Base-by-base conservation (phyloP, 2,329 filamentous ascomycete genomes). In the Chaetothyriales sp. region DNA sequence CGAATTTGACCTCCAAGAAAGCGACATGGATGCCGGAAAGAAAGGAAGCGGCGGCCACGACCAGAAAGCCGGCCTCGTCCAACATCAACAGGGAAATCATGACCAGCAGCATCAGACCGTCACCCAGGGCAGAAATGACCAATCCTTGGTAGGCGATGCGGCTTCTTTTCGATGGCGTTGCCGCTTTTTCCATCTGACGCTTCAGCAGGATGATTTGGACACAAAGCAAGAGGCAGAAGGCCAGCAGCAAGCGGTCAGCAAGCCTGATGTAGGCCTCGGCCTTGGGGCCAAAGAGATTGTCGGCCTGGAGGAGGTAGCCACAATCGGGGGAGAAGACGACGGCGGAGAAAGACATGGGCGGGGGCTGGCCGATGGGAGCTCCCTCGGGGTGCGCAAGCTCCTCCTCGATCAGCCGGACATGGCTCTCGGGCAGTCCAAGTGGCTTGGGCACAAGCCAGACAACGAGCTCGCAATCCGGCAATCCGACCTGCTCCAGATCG, bases 401-500 rank as follows among this genome's bases (percentile, higher is more conserved):
- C 37, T 73, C 64, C 58, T 83, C 80, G 18, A 82, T 72, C 60
- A 46, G 51, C 43, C 40, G 52, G 43, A 46, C 51, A 48, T 50
- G 51, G 45, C 57, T 60, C 29, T 61, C 62, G 44, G 60, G 57
- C 10, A 69, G 56, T 13, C 60, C 51, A 10, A 70, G 61, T 4
- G 70, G 70, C 55, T 73, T 69, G 54, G 73, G 72, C 65, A 97
- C 92, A 28, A 90, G 72, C 66, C 89, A 97, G 51, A 94, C 71
- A 48, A 98, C 72, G 63, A 88, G 88, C 67, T 98, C 92, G 73
- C 92, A 98, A 60, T 86, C 85, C 0, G 88, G 87, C 33, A 76
- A 13, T 28, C 46, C 46, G 28, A 47, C 18, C 18, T 28, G 20
- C 18, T 47, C 19, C 6, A 33, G 10, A 10, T 47, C 46, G 19